Conservation (phyloP, 163 green algal genomes). For the Chloroidium sp. region DNA sequence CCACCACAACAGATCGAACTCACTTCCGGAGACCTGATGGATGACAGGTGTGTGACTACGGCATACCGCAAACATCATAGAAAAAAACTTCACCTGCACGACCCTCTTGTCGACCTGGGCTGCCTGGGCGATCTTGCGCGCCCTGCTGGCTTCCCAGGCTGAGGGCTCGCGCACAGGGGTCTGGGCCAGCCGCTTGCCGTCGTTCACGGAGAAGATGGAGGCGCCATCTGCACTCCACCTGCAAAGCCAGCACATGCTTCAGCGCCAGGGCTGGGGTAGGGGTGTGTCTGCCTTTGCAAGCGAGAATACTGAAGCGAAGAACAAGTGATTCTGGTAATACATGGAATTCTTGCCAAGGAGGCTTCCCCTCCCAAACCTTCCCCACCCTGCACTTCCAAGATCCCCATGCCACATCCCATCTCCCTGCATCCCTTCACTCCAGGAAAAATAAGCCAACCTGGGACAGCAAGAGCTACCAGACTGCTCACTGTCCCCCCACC, state of each 20-base stretch:
- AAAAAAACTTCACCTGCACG: neutral
- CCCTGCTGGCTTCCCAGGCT: conserved; percentile 28
- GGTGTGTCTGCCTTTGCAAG: neutral
- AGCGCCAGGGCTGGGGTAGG: neutral
- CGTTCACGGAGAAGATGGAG: conserved; percentile 43
- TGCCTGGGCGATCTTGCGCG: conserved; percentile 11
- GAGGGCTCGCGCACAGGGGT: conserved; percentile 18
- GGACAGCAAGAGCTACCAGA: too few species aligned
- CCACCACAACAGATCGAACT: too few species aligned
- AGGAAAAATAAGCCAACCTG: too few species aligned
- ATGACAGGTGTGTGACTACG: too few species aligned
- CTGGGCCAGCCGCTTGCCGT: conserved; percentile 35
- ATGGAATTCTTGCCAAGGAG: neutral
- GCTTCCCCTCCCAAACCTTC: too few species aligned
- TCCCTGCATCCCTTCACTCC: neutral
- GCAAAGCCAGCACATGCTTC: neutral
- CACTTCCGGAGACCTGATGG: too few species aligned
- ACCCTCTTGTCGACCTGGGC: conserved; percentile 10
- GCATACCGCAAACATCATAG: too few species aligned
- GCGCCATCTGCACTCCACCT: conserved; percentile 23
- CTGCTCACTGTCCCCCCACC: neutral
- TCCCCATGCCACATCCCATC: neutral
- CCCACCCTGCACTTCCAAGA: neutral
- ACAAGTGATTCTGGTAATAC: neutral
- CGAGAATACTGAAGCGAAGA: neutral